Base-by-base conservation (phyloP, 2,329 filamentous ascomycete genomes). In the Trichocomaceae sp. region DNA sequence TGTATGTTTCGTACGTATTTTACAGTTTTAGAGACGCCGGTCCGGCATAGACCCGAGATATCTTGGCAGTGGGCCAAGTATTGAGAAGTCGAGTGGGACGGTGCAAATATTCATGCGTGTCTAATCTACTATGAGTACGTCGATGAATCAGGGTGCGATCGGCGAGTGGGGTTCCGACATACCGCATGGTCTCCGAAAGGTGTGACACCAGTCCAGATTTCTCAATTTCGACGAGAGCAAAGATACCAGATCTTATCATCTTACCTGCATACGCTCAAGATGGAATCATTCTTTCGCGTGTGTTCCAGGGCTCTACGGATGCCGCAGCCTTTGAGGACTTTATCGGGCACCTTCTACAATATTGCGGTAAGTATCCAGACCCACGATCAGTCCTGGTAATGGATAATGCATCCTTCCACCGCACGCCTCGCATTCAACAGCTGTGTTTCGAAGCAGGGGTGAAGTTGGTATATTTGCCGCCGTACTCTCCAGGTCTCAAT, bases 181-280 rank as follows among this genome's bases (percentile, higher is more conserved):
- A 71, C 59, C 15, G 66, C 66, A 4, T 74, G 65, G 69, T 66
- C 69, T 53, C 69, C 64, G 12, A 57, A 56, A 12, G 65, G 69
- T 9, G 59, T 64, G 41, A 60, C 65, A 5, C 67, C 63, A 13
- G 45, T 63, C 33, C 52, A 65, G 56, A 52, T 64, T 15, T 52
- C 61, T 5, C 47, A 57, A 31, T 63, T 63, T 37, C 60, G 62
- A 12, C 59, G 57, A 29, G 60, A 58, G 19, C 44, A 64, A 47
- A 54, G 59, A 15, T 65, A 62, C 57, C 59, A 67, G 4, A 26
- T 26, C 23, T 26, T 26, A 26, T 64, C 23, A 26, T 26, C 23
- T 26, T 26, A 26, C 64, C 65, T 22, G 65, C 62, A 22, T 72
- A 72, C 55, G 53, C 63, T 22, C 54, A 67, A 52, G 65, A 68